Conservation (phyloP, 495 filamentous ascomycete species). For the Bathelium albidoporum region DNA sequence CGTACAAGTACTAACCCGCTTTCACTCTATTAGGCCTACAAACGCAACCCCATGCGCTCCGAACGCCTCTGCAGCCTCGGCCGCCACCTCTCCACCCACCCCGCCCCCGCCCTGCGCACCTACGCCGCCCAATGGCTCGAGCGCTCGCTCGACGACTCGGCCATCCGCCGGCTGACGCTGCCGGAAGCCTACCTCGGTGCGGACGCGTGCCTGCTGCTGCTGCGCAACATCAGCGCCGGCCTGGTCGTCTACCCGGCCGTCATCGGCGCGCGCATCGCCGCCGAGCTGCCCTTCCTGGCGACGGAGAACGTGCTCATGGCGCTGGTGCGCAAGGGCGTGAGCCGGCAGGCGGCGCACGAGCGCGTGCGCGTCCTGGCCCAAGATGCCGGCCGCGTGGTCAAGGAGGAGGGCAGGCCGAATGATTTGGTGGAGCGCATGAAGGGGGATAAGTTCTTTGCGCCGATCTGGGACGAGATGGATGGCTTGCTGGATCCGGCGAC, state of each 20-base stretch:
- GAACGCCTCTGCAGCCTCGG: slow-evolving; percentile 76
- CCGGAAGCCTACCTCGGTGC: slow-evolving; percentile 73
- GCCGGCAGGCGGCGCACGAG: slow-evolving; percentile 87
- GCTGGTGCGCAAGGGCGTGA: slow-evolving; percentile 61
- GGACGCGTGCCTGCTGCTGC: slow-evolving; percentile 68
- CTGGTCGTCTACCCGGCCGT: slow-evolving; percentile 79
- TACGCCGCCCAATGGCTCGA: slow-evolving; percentile 80
- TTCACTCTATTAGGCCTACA: slow-evolving; percentile 54
- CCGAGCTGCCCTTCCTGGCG: slow-evolving; percentile 85
- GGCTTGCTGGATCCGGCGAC: slow-evolving; percentile 56
- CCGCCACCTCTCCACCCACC: slow-evolving; percentile 55
- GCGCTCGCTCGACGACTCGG: slow-evolving; percentile 50
- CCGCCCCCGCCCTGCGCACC: slow-evolving; percentile 62
- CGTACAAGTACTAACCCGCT: not conserved
- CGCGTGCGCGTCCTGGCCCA: slow-evolving; percentile 78
- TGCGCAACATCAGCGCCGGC: slow-evolving; percentile 75
- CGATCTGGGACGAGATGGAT: slow-evolving; percentile 70
- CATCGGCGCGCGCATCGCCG: slow-evolving; percentile 56
- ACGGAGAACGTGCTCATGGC: slow-evolving; percentile 84
- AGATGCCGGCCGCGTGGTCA: slow-evolving; percentile 70
- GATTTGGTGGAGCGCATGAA: slow-evolving; percentile 77
- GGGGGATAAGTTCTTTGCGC: slow-evolving; percentile 64
- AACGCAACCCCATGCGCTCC: slow-evolving; percentile 81
- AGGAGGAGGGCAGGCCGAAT: slow-evolving; percentile 67
- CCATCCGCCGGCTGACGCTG: slow-evolving; percentile 59